Evolutionary conservation across 495 filamentous ascomycete genomes (phyloP), one percentile per base, ranked within the genome.

Genomic region (Penicillium atrosanguineum): DNA sequence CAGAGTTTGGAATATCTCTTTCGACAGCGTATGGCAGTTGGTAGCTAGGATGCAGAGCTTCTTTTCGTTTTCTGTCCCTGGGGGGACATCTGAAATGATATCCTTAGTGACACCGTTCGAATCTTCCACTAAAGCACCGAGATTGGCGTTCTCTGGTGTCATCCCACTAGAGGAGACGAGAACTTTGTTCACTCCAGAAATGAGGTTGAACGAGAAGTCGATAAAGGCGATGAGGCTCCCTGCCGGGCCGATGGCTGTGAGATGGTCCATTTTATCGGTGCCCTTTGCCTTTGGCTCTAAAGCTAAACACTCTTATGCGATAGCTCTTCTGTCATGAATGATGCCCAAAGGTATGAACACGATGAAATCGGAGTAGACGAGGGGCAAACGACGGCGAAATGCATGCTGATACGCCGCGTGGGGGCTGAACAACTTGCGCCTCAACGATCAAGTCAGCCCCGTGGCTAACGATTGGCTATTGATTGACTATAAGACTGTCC

Each of bases 181-280:
- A 7, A 79, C 59, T 31, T 69, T 45, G 19, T 60, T 56, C 6
- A 57, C 58, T 18, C 50, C 51, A 3, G 48, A 26, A 20, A 74
- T 25, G 1, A 70, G 34, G 51, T 69, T 69, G 9, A 51, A 58
- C 21, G 66, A 61, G 50, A 75, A 70, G 42, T 71, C 67, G 16
- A 79, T 52, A 23, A 79, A 77, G 26, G 62, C 48, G 9, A 76
- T 34, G 39, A 75, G 62, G 14, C 56, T 68, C 23, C 61, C 59
- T 1, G 64, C 73, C 26, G 76, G 50, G 16, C 73, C 63, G 48
- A 76, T 62, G 4, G 69, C 68, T 1, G 73, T 60, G 20, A 74
- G 23, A 14, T 69, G 72, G 41, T 76, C 74, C 74, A 76, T 77
- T 2, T 23, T n/a, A 25, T 19, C 44, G 25, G 2, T 20, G 15